Evolutionary conservation across 345 rosid species (phyloP).

Genomic region (Ricinus communis): DNA sequence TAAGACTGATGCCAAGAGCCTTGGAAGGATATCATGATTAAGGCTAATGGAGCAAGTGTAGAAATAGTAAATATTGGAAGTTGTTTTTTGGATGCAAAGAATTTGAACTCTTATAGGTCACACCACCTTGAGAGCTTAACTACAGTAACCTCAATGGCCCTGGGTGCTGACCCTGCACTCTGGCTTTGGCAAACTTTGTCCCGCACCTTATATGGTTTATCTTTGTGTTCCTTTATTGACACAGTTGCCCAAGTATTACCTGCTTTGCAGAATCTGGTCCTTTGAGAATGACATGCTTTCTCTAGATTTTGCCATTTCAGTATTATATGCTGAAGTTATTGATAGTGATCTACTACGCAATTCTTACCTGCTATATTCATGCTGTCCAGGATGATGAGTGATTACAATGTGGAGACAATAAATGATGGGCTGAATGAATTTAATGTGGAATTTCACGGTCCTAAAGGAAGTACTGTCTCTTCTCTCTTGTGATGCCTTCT

Average conservation of each 20-base stretch:
- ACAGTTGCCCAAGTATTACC: not conserved
- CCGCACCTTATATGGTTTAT: not conserved
- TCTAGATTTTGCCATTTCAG: not conserved
- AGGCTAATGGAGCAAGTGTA: not conserved
- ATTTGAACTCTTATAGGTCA: not conserved
- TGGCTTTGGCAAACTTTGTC: not conserved
- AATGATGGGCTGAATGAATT: constrained; percentile 73
- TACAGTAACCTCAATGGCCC: no score
- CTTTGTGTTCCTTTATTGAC: not conserved
- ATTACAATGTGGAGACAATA: constrained; percentile 67
- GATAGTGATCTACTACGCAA: not conserved
- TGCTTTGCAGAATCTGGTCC: not conserved
- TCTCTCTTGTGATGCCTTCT: constrained; percentile 11
- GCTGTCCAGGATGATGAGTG: constrained; percentile 74
- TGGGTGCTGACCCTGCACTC: no score
- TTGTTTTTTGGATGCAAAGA: not conserved
- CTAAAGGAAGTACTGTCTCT: constrained; percentile 60
- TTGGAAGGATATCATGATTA: not conserved
- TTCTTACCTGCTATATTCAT: constrained; percentile 19
- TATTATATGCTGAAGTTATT: not conserved
- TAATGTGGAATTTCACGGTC: constrained; percentile 71
- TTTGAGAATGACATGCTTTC: constrained; percentile 10
- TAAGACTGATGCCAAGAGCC: not conserved
- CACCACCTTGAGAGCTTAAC: no score
- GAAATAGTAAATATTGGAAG: not conserved